Evolutionary conservation across 257 asterid species (phyloP), one percentile per base, ranked within the genome.

Genomic region (Marsdenia floribunda): DNA sequence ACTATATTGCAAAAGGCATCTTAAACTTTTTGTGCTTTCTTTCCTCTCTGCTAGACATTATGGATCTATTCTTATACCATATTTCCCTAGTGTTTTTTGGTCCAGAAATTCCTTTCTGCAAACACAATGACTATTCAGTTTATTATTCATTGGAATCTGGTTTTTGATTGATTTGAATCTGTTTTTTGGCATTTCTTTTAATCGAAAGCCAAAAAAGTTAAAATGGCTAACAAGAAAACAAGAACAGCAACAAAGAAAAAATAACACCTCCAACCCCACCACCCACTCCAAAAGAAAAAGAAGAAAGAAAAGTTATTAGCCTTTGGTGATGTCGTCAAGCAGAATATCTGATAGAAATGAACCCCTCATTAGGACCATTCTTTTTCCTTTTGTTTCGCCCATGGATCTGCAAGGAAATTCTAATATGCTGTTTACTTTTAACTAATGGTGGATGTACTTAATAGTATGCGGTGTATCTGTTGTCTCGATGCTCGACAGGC

Each of bases 401-500:
- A 0, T 11, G 6, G 24, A 64, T 54, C 19, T 46, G n/a, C 54
- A 57, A 24, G 44, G 19, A 8, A 59, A n/a, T 15, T 60, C 58
- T 16, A n/a, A 46, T 47, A 2, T 47, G 61, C 16, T 24, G 16
- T 13, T 60, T 60, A 24, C 14, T n/a, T 60, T 12, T 13, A 12
- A 26, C 40, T 60, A 29, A 29, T 26, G 44, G n/a, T 61, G 26
- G 68, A 44, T 4, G 14, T 61, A 14, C 70, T 6, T 64, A 64
- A 33, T 35, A 33, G 44, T 55, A 10, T 60, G 46, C 7, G 0
- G 6, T 38, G 29, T 37, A 42, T 49, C 21, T 15, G 46, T 69
- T 46, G 67, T 58, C 79, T 77, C 69, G 67, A 76, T 78, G 58
- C 57, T 71, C 83, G 73, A 75, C 88, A 93, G 98, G 97, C 98